Evolutionary conservation across 78 protist species (phyloP).

Genomic region (Dictyostelium purpureum): DNA sequence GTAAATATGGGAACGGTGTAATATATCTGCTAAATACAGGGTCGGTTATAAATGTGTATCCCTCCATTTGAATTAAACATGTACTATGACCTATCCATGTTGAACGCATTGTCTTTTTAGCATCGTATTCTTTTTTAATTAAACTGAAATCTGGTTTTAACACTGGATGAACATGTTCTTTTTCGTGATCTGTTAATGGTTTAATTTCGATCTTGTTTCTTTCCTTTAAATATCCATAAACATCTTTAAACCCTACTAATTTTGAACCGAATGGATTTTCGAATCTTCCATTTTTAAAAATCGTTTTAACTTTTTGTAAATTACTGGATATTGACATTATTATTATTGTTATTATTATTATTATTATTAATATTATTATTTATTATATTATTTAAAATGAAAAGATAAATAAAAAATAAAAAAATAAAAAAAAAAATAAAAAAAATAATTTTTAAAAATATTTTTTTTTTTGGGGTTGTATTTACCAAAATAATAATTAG

Average conservation of each 20-base stretch:
- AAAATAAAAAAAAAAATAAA: too few relatives aligned
- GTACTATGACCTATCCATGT: constrained; percentile 82
- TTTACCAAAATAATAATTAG: too few relatives aligned
- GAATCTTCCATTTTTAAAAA: constrained; percentile 44
- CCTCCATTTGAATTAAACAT: constrained; percentile 69
- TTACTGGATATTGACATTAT: too few relatives aligned
- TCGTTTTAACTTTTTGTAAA: too few relatives aligned
- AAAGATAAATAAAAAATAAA: too few relatives aligned
- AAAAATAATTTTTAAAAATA: too few relatives aligned
- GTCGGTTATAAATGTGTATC: constrained; percentile 70
- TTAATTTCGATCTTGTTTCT: background rate
- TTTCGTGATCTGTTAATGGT: constrained; percentile 50
- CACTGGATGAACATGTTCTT: constrained; percentile 20
- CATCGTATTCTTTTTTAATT: background rate
- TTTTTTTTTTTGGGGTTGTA: too few relatives aligned
- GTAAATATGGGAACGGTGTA: constrained; percentile 53
- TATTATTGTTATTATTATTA: too few relatives aligned
- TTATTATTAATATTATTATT: too few relatives aligned
- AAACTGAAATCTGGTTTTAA: background rate
- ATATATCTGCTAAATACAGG: constrained; percentile 55
- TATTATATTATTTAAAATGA: too few relatives aligned
- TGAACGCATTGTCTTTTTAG: background rate
- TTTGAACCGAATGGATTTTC: constrained; percentile 7
- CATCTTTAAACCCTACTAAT: background rate
- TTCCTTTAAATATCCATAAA: background rate